Base-by-base conservation (phyloP, 2,329 filamentous ascomycete species). In the Fusarium scirpi region DNA sequence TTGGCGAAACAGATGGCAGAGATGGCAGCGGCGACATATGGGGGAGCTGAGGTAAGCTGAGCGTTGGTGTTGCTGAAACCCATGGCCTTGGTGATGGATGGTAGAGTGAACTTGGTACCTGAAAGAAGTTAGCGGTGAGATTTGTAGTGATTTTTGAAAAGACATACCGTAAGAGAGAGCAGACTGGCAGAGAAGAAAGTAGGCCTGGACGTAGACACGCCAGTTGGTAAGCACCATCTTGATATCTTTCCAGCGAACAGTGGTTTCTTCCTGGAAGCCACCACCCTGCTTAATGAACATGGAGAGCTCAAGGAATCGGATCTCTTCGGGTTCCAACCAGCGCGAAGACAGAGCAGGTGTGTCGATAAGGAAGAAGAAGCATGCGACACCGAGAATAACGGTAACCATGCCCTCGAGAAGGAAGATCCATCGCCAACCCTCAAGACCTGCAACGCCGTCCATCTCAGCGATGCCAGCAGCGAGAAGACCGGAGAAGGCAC, bases 401-500 rank as follows among this genome's bases (percentile, higher is more conserved):
- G 82, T 83, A 2, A 78, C 62, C 3, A 74, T 54, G 7, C 74
- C 74, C 48, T 76, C 74, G 0, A 76, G 68, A 12, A 76, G 58
- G 15, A 76, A 76, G 18, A 76, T 76, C 75, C 75, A 76, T 27
- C 75, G 62, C 75, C 75, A 76, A 8, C 74, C 74, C 27, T 75
- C 74, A 2, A 81, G 77, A 2, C 84, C 84, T 7, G 84, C 87
- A 10, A 90, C 79, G 2, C 89, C 89, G 64, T 88, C 82, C 89
- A 92, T 91, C 49, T 89, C 81, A 15, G 85, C 85, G 64, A 92
- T 92, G 0, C 85, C 90, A 1, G 89, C 89, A 1, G 91, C 90
- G 2, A 92, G 83, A 4, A 92, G 83, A 6, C 91, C 91, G 72
- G 90, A 91, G 62, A 92, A 92, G 0, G 89, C 92, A 2, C 92